Base-by-base conservation (phyloP, 495 filamentous ascomycete species). In the Elasticomyces elasticus region DNA sequence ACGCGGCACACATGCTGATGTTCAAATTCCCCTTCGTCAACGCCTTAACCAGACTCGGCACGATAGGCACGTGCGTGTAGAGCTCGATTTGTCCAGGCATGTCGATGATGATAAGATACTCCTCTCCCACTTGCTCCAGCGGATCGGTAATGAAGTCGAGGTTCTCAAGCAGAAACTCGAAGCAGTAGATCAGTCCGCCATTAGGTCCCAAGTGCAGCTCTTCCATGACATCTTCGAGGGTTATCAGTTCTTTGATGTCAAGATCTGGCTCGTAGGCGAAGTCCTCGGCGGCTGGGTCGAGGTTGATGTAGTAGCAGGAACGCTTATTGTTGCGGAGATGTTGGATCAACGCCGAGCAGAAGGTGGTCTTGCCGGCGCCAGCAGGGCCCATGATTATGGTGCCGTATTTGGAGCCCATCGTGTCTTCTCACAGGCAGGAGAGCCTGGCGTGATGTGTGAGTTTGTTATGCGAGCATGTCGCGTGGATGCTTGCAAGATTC, bases 51-150 rank as follows among this genome's bases (percentile, higher is more conserved):
- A 98, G 77, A n/a, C 79, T 80, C 2, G 92, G 92, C 23, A 98
- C 72, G 62, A 97, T 83, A 12, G 92, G 92, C 26, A 96, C 84
- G 65, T 98, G 92, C 12, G 92, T 96, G 73, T 97, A 98, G 26
- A 98, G 85, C 70, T 98, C 92, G 69, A 98, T 96, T 71, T 98
- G 92, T 23, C 92, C 92, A 0, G 92, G 92, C 85, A 96, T 95
- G 69, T 98, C 92, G 74, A 98, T 87, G 46, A 98, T 84, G 64
- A 95, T 92, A 38, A 98, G 75, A 68, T 94, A 95, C 63, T 98
- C 92, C 58, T 98, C 92, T 5, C 86, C 87, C 13, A 95, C 75
- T 37, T 84, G 79, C 55, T 95, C 89, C 17, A 98, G 81, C 0
- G 82, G 76, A 46, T 94, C 86, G 38, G 86, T 88, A 31, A 98